Evolutionary conservation across 164 flowering plant species (phyloP).

Genomic region (Vitis riparia): DNA sequence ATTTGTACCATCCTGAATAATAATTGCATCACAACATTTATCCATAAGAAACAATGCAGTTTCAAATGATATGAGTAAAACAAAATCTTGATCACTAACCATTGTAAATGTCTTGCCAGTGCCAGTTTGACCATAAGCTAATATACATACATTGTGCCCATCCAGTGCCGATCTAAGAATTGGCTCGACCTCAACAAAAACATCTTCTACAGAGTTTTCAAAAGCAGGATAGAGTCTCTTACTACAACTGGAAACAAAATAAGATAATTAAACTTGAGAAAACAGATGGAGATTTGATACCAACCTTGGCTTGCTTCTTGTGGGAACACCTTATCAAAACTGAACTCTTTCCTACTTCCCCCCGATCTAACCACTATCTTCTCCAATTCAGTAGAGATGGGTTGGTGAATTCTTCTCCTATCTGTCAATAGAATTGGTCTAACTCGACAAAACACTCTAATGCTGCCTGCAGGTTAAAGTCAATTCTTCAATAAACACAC

Average conservation of each 20-base stretch:
- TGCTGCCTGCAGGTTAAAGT: constrained; percentile 52
- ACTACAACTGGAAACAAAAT: constrained; percentile 16
- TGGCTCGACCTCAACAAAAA: constrained; percentile 72
- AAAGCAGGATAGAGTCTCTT: constrained; percentile 11
- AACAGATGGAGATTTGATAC: background rate
- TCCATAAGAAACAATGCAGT: background rate
- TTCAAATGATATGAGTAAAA: background rate
- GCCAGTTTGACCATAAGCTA: constrained; percentile 94
- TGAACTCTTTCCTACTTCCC: constrained; percentile 58
- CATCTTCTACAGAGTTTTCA: constrained; percentile 52
- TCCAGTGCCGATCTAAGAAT: constrained; percentile 82
- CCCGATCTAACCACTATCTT: constrained; percentile 45
- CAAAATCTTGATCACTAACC: constrained; percentile 42
- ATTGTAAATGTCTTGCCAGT: constrained; percentile 92
- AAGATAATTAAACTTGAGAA: background rate
- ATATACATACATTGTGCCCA: constrained; percentile 76
- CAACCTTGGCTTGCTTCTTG: constrained; percentile 68
- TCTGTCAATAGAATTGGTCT: constrained; percentile 48
- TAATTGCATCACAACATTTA: background rate
- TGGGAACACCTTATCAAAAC: constrained; percentile 66
- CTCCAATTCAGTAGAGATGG: constrained; percentile 47
- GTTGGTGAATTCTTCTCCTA: constrained; percentile 37
- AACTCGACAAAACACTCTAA: constrained; percentile 77
- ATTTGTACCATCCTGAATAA: constrained; percentile 61
- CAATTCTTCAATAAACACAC: constrained; percentile 1